Evolutionary conservation across 2,329 filamentous ascomycete species (phyloP), one percentile per base, ranked within the genome.

Genomic region (Tolypocladium inflatum): DNA sequence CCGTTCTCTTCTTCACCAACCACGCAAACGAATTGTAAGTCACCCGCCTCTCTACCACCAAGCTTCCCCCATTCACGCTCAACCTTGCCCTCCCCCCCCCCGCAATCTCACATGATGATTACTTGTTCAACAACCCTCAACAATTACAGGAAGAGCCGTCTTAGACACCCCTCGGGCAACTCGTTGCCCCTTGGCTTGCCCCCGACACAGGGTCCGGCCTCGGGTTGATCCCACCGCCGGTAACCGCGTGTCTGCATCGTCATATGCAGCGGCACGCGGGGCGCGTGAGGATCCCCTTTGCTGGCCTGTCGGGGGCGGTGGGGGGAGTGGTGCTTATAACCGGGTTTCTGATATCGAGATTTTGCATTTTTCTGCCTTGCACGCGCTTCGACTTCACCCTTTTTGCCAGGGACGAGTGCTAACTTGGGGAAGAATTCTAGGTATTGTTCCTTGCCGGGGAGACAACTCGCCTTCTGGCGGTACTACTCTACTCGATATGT

Each of bases 111-210:
- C 66, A 75, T 76, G 74, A 76, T 76, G 74, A 74, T 65, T 67
- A 67, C 62, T 66, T 65, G 66, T 68, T 66, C 70, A 73, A 65
- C 66, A 72, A 72, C 72, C 73, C 73, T 67, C 65, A 65, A 60
- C 48, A 63, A 63, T 69, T 66, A 69, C 73, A 76, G 74, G 74
- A 76, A 76, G 74, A 76, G 74, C 74, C 74, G 74, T 76, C 73
- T 76, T 67, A 76, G 74, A 76, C 74, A 63, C 65, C 68, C 66
- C 63, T 58, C 66, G 66, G 64, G 65, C 57, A 17, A 41, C 45
- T 48, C 11, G 26, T 51, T 33, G 55, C 55, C 60, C 63, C 59
- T 63, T n/a, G 63, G 62, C 61, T 59, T 48, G 55, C 43, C 56
- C 56, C 58, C 59, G 56, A 48, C 55, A 30, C 45, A 21, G 38